Conservation (phyloP, 306 rosid genomes). For the Oxytropis ochrocephala region DNA sequence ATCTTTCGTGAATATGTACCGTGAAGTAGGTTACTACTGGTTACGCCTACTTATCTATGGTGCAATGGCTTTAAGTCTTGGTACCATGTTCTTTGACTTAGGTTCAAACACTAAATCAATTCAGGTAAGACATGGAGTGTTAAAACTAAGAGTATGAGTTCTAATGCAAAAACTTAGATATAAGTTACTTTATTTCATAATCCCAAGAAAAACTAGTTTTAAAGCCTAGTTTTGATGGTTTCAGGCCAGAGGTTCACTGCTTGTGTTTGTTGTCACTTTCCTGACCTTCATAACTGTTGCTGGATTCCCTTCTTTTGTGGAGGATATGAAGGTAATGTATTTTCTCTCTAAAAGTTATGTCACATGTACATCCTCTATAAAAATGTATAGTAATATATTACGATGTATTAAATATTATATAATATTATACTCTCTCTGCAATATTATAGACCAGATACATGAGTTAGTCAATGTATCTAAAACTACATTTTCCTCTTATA, state of each 20-base stretch:
- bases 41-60: conserved; percentile 32
- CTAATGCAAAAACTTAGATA: not conserved
- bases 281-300: conserved; percentile 65
- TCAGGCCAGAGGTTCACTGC: conserved; percentile 60
- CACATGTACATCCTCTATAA: too few relatives aligned
- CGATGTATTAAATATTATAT: too few relatives aligned
- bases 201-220: not conserved
- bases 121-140: conserved; percentile 29
- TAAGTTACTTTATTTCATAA: not conserved
- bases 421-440: too few relatives aligned
- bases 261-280: conserved; percentile 53
- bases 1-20: conserved; percentile 57
- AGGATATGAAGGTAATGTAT: conserved; percentile 58
- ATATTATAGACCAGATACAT: too few relatives aligned
- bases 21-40: conserved; percentile 67
- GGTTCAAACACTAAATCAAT: conserved; percentile 23
- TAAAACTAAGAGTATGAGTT: not conserved
- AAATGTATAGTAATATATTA: too few relatives aligned
- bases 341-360: not conserved
- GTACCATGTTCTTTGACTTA: not conserved
- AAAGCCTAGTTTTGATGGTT: not conserved
- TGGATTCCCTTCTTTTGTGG: conserved; percentile 76
- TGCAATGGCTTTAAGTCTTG: not conserved
- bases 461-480: too few relatives aligned
- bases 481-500: too few relatives aligned